These are phyloP conservation scores for Aquanectria penicillioides DNA, from an alignment of 2,329 filamentous ascomycete genomes.

Conservation along the genomic window DNA sequence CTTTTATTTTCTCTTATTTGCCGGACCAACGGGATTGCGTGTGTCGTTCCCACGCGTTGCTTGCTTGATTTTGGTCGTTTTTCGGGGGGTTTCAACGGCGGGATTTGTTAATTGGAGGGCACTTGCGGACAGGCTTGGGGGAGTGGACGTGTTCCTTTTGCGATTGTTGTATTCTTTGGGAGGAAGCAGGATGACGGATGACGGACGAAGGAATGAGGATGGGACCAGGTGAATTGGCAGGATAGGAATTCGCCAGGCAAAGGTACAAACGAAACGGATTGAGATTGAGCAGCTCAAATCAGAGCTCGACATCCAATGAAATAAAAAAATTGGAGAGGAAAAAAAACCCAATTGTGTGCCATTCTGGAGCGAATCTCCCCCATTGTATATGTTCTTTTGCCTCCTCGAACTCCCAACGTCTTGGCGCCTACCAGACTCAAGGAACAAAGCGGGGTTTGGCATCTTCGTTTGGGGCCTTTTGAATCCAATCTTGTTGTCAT, in stretches of 20 bases:
- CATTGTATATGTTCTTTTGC: no score
- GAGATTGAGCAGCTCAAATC: slow-evolving; percentile 37
- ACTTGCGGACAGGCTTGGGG: slow-evolving; percentile 21
- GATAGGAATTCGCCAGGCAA: slow-evolving; percentile 33
- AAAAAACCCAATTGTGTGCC: not conserved
- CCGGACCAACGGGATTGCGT: slow-evolving; percentile 39
- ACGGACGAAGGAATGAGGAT: slow-evolving; percentile 29
- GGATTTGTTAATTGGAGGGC: slow-evolving; percentile 40
- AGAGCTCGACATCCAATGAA: slow-evolving; percentile 41
- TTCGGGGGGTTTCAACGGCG: slow-evolving; percentile 40
- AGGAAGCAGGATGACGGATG: slow-evolving; percentile 21
- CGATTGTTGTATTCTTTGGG: slow-evolving; percentile 41
- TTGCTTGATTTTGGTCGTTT: slow-evolving; percentile 43
- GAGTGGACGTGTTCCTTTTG: slow-evolving; percentile 38
- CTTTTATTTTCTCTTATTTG: slow-evolving; percentile 34
- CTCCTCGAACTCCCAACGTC: no score
- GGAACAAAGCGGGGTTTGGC: not conserved
- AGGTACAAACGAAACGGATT: slow-evolving; percentile 31
- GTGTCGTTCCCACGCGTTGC: slow-evolving; percentile 40
- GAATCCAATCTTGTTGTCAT: no score
- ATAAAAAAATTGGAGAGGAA: slow-evolving; percentile 31
- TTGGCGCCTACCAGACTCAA: no score
- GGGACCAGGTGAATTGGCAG: slow-evolving; percentile 32
- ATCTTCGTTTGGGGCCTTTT: no score
- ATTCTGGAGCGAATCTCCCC: no score